Conservation (phyloP, 2,329 filamentous ascomycete species). For the Colletotrichum sidae region DNA sequence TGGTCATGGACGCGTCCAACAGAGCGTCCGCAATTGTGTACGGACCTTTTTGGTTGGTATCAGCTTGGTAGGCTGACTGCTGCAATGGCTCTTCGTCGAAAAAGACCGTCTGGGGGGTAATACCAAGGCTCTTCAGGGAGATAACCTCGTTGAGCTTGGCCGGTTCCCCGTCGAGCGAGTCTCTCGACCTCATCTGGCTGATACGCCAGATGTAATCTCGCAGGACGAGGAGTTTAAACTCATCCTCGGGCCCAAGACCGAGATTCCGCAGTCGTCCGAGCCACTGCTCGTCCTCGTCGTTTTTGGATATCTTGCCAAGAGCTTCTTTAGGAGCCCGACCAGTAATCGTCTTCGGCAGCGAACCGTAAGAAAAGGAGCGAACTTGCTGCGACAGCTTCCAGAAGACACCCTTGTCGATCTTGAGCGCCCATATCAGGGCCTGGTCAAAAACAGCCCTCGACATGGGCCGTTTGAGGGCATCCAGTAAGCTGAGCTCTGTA, state of each 20-base stretch:
- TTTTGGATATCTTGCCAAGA: conserved; percentile 75
- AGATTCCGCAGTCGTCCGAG: conserved; percentile 85
- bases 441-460: conserved; percentile 86
- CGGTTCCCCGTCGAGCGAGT: conserved; percentile 51
- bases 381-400: conserved; percentile 84
- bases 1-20: conserved; percentile 89
- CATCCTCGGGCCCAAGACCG: conserved; percentile 85
- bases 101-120: conserved; percentile 89
- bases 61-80: conserved; percentile 47
- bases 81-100: conserved; percentile 81
- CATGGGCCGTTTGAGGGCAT: conserved; percentile 85
- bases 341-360: conserved; percentile 63
- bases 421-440: conserved; percentile 85
- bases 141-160: conserved; percentile 77
- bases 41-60: conserved; percentile 57
- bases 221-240: conserved; percentile 87
- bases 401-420: conserved; percentile 84
- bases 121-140: conserved; percentile 77
- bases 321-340: conserved; percentile 69
- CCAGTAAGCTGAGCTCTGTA: conserved; percentile 79
- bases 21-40: conserved; percentile 92
- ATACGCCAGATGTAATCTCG: conserved; percentile 93
- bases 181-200: conserved; percentile 75
- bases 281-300: conserved; percentile 96
- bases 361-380: conserved; percentile 72